These are phyloP conservation scores for Botryotinia calthae DNA, from an alignment of 2,329 filamentous ascomycete species.

Conservation along the genomic window DNA sequence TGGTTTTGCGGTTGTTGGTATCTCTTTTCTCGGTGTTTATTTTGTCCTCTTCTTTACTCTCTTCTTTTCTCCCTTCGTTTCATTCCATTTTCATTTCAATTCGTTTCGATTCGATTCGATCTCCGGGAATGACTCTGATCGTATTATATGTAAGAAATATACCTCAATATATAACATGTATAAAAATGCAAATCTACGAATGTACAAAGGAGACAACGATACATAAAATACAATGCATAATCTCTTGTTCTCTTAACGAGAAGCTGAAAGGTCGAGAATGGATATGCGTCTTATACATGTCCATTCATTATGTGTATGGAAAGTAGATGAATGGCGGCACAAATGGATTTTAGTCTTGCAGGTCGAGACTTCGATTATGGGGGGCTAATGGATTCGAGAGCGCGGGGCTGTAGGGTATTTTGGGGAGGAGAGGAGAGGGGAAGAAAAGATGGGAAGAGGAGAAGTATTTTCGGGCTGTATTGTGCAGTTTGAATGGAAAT, in stretches of 20 bases:
- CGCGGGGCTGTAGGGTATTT: not conserved
- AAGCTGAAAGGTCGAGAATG: not conserved
- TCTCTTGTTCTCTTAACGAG: not conserved
- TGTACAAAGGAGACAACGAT: not conserved
- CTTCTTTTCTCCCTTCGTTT: too few relatives aligned
- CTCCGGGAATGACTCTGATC: too few relatives aligned
- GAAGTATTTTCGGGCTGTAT: too few relatives aligned
- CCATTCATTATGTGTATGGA: too few relatives aligned
- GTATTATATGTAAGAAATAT: not conserved
- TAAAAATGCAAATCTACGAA: not conserved
- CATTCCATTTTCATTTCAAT: too few relatives aligned
- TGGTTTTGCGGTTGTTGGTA: too few relatives aligned
- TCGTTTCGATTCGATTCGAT: too few relatives aligned
- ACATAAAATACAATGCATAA: not conserved
- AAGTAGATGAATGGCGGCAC: not conserved
- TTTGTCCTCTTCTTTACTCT: too few relatives aligned
- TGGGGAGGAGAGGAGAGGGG: too few relatives aligned
- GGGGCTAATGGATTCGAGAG: fast-evolving
- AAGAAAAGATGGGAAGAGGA: too few relatives aligned
- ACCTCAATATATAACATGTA: too few relatives aligned
- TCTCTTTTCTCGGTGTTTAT: not conserved
- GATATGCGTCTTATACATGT: too few relatives aligned
- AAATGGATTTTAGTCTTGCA: not conserved
- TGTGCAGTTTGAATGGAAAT: not conserved
- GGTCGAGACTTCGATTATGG: not conserved